A percentile compares a stretch with the other conserved stretches of the same genome.
phyloP scores from a whole-genome alignment of 768 basidiomycete genomes.

The Macrolepiota dolichaula region DNA sequence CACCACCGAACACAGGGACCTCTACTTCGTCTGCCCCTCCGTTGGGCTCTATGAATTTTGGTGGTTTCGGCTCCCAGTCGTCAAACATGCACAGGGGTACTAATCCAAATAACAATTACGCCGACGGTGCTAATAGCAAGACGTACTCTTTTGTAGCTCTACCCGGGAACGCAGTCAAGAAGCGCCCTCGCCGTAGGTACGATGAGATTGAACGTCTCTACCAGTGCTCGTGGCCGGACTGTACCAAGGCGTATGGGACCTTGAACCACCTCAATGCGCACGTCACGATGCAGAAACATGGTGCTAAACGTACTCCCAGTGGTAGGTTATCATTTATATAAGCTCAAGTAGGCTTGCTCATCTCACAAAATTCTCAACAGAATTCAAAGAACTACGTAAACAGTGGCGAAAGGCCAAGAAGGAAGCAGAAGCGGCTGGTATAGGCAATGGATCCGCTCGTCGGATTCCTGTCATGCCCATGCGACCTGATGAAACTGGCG shows the following conservation, averaged over 20 bases:
- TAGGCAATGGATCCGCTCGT: conserved; percentile 20
- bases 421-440: conserved; percentile 42
- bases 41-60: conserved; percentile 20
- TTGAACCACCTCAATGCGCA: conserved; percentile 98
- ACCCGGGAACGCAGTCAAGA: conserved; percentile 78
- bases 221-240: conserved; percentile 76
- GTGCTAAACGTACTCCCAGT: conserved; percentile 80
- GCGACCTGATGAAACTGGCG: conserved; percentile 25
- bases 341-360: conserved; percentile 12
- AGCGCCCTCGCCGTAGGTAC: conserved; percentile 80
- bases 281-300: conserved; percentile 98
- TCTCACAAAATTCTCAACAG: conserved; percentile 37
- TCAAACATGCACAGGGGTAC: conserved; percentile 27
- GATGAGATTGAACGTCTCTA: conserved; percentile 97
- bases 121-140: conserved; percentile 47
- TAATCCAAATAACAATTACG: conserved; percentile 24
- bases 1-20: conserved; percentile 60
- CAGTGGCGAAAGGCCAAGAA: conserved; percentile 95
- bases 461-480: conserved; percentile 29
- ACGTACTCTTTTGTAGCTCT: conserved; percentile 82
- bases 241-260: conserved; percentile 87
- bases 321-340: conserved; percentile 51
- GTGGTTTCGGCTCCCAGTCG: conserved; percentile 23
- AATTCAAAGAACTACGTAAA: conserved; percentile 97
- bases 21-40: conserved; percentile 49